Evolutionary conservation across 179 eudicot species (phyloP).

Genomic region (Drosera spatulata): DNA sequence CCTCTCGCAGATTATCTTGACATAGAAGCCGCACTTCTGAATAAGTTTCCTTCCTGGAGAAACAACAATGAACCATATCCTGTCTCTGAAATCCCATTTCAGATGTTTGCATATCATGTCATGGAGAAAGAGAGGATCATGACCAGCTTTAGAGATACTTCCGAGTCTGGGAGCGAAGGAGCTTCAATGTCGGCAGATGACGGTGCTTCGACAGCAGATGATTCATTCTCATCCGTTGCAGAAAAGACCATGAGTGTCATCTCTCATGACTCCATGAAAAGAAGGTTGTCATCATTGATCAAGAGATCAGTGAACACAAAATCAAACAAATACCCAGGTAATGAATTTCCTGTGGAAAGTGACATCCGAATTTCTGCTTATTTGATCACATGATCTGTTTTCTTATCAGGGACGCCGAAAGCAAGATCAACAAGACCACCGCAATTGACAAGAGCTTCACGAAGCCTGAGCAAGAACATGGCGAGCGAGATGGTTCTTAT

Average conservation of each 20-base stretch:
- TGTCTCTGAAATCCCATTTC: constrained; percentile 51
- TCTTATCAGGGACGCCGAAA: constrained; percentile 40
- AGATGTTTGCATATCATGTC: constrained; percentile 54
- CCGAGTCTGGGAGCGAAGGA: constrained; percentile 65
- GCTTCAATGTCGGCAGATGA: constrained; percentile 60
- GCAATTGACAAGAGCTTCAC: constrained; percentile 22
- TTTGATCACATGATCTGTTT: neutral
- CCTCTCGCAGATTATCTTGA: constrained; percentile 52
- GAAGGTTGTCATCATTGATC: constrained; percentile 17
- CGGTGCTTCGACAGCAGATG: constrained; percentile 20
- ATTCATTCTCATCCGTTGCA: constrained; percentile 17
- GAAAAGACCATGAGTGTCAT: constrained; percentile 20
- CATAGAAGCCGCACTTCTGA: constrained; percentile 36
- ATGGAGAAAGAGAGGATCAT: constrained; percentile 43
- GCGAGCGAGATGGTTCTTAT: constrained; percentile 22
- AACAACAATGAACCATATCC: constrained; percentile 15
- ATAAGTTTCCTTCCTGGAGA: constrained; percentile 26
- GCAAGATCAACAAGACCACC: constrained; percentile 49
- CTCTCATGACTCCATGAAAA: constrained; percentile 24
- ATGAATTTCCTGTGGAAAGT: neutral
- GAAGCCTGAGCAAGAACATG: constrained; percentile 30
- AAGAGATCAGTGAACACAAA: constrained; percentile 18
- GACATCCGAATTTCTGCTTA: too few species aligned
- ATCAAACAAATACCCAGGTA: constrained; percentile 36
- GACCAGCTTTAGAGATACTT: constrained; percentile 24